Base-by-base conservation (phyloP, 768 basidiomycete species). In the Panus rudis region DNA sequence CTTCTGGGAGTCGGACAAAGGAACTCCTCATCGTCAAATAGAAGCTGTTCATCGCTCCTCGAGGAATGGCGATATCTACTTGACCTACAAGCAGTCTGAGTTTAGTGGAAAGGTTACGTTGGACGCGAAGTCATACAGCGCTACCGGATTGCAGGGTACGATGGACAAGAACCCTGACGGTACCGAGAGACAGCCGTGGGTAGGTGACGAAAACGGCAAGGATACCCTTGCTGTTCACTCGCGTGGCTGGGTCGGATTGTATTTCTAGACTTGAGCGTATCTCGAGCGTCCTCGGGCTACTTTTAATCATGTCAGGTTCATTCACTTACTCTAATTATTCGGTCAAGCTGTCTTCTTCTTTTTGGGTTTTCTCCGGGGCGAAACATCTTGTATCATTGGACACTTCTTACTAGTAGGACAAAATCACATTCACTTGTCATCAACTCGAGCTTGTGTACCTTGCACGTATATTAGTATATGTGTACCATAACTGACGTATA, bases 51-150 rank as follows among this genome's bases (percentile, higher is more conserved):
- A 80, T 51, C 59, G 65, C 37, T 73, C 75, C 4, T 64, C 72
- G 13, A 60, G 62, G 50, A 73, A 71, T 46, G 78, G 68, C 5
- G 74, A 79, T 41, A 55, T 79, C 56, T 74, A 78, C 59, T 59
- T 82, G 37, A 76, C 67, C 3, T 81, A 81, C 57, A 63, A 63
- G 43, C 60, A 75, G 23, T 65, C 77, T 11, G 63, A 68, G 35
- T 76, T 71, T 60, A 69, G 59, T 49, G 79, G 78, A 5, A 65
- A 63, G 32, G 58, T 78, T 37, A 57, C 69, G 23, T 45, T 80
- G 24, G 48, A 62, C 4, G 67, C 75, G 20, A 67, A 60, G 37
- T 73, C 71, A 42, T 60, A 40, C 44, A 46, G 50, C 4, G 41
- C 51, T 4, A 37, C 28, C 11, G 56, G 57, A 13, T 45, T 62